phyloP scores from a whole-genome alignment of 345 rosid species.

The Gossypium anomalum region DNA sequence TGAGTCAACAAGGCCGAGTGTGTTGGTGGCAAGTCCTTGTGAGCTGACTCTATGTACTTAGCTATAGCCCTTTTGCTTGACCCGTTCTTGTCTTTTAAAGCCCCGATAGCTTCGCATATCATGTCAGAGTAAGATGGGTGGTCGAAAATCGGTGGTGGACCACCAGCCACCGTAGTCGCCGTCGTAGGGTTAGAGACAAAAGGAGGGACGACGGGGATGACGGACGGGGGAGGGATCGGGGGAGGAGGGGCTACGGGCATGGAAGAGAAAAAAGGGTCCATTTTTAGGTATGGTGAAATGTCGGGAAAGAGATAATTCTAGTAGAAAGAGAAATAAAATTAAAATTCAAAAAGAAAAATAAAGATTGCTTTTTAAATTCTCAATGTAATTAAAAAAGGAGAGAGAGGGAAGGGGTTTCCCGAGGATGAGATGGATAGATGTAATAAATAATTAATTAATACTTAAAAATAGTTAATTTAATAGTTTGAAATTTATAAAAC shows the following conservation, averaged over 20 bases:
- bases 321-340: not conserved
- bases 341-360: not conserved
- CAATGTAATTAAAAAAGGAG: not conserved
- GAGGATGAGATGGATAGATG: not conserved
- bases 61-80: slow-evolving; percentile 80
- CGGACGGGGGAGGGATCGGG: not conserved
- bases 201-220: not conserved
- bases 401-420: not conserved
- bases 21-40: slow-evolving; percentile 42
- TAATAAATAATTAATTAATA: too few species aligned
- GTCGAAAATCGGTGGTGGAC: slow-evolving; percentile 5
- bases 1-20: slow-evolving; percentile 55
- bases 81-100: slow-evolving; percentile 63
- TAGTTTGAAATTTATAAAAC: too few species aligned
- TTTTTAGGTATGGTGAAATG: not conserved
- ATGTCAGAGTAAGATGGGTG: slow-evolving; percentile 36
- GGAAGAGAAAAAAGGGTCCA: slow-evolving; percentile 11
- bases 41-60: slow-evolving; percentile 47
- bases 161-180: not conserved
- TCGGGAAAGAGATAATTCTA: slow-evolving; percentile 1
- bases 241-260: not conserved
- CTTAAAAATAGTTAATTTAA: not conserved
- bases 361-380: not conserved
- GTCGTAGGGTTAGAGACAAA: not conserved
- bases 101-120: slow-evolving; percentile 65